phyloP scores from a whole-genome alignment of 2,329 filamentous ascomycete genomes.

The Colletotrichum agaves region DNA sequence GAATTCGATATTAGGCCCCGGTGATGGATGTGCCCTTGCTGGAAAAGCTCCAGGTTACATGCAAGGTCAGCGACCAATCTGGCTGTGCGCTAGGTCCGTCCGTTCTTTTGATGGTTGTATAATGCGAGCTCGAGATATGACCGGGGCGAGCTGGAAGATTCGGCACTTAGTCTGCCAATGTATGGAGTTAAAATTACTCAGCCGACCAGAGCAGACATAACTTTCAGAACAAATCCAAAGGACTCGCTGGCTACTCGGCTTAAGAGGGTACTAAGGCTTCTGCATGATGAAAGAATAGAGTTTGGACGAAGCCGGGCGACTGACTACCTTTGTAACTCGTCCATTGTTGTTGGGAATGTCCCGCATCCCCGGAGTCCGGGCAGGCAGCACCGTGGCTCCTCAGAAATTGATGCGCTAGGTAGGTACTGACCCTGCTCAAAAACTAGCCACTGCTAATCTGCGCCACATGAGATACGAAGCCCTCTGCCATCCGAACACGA shows the following conservation, averaged over 20 bases:
- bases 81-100: constrained; percentile 13
- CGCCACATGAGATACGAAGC: constrained; percentile 15
- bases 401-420: too few relatives aligned
- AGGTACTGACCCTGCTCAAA: too few relatives aligned
- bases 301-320: constrained; percentile 7
- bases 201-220: constrained; percentile 18
- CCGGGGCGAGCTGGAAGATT: constrained; percentile 13
- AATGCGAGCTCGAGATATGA: constrained; percentile 8
- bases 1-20: not conserved
- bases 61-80: constrained; percentile 24
- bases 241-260: not conserved
- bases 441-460: constrained; percentile 6
- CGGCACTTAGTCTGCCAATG: constrained; percentile 4
- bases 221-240: not conserved
- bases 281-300: constrained; percentile 31
- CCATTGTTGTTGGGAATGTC: constrained; percentile 15
- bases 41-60: constrained; percentile 28
- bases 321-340: constrained; percentile 32
- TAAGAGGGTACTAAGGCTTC: not conserved
- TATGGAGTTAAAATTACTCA: constrained; percentile 23
- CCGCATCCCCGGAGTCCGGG: constrained; percentile 9
- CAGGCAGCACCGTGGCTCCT: not conserved
- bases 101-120: constrained; percentile 20
- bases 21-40: constrained; percentile 1
- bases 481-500: not conserved